These are phyloP conservation scores for Suhomyces bribrorum DNA, from an alignment of 1,139 yeast genomes.

Conservation along the genomic window DNA sequence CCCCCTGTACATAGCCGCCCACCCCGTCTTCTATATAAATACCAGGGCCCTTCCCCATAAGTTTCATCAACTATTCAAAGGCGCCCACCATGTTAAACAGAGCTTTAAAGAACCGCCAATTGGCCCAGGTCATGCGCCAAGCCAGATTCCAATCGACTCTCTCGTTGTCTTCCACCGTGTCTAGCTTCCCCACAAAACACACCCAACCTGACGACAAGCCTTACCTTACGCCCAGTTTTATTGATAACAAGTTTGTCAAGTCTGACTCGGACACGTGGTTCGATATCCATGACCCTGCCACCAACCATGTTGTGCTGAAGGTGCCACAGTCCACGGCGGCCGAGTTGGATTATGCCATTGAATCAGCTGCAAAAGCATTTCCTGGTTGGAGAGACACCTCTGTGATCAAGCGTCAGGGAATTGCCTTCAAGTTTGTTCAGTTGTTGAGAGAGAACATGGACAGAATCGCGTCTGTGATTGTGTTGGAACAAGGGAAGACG, in stretches of 20 bases:
- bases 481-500: constrained; percentile 80
- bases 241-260: constrained; percentile 59
- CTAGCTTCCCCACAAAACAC: constrained; percentile 51
- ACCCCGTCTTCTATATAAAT: not conserved
- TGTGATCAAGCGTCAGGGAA: constrained; percentile 70
- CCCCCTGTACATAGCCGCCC: not conserved
- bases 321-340: constrained; percentile 74
- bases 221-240: constrained; percentile 55
- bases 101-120: constrained; percentile 8
- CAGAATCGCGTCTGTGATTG: constrained; percentile 68
- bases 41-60: not conserved
- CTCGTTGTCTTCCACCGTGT: constrained; percentile 34
- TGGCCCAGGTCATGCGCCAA: constrained; percentile 8
- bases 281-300: constrained; percentile 77
- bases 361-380: constrained; percentile 64
- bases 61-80: not conserved
- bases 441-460: constrained; percentile 71
- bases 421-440: constrained; percentile 71
- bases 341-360: constrained; percentile 69
- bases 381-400: constrained; percentile 59
- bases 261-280: constrained; percentile 63
- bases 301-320: constrained; percentile 62
- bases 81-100: constrained; percentile 16
- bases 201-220: constrained; percentile 42
- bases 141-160: constrained; percentile 25